Percentiles rank a stretch among this genome's conserved stretches.
phyloP scores from a whole-genome alignment of 73 alveolate species.

The Paramecium primaurelia region DNA sequence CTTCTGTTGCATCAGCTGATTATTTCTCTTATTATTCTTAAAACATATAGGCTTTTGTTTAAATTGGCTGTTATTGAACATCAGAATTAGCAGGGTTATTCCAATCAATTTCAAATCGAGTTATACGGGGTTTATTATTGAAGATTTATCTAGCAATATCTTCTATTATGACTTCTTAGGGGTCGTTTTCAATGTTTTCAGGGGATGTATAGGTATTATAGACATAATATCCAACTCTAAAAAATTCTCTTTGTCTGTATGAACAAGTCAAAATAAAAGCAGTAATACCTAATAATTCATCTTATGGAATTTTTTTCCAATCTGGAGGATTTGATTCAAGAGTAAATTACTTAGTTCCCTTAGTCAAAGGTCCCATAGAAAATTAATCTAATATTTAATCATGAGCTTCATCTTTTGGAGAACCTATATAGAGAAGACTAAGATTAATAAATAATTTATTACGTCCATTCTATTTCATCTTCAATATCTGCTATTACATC shows the following conservation, averaged over 20 bases:
- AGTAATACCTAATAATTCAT: slow-evolving; percentile 92
- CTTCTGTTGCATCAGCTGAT: neutral
- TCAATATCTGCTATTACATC: slow-evolving; percentile 78
- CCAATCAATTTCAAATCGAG: slow-evolving; percentile 95
- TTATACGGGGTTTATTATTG: slow-evolving; percentile 94
- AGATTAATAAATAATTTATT: neutral
- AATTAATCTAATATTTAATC: slow-evolving; percentile 93
- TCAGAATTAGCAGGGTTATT: neutral
- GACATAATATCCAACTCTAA: slow-evolving; percentile 97
- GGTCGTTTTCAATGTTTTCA: slow-evolving; percentile 92
- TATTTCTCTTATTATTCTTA: slow-evolving; percentile 7
- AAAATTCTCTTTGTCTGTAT: slow-evolving; percentile 91
- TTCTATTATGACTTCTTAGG: slow-evolving; percentile 74
- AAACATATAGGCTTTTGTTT: slow-evolving; percentile 16
- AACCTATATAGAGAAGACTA: slow-evolving; percentile 88
- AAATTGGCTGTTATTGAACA: neutral
- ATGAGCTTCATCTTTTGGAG: slow-evolving; percentile 84
- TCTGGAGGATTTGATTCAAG: slow-evolving; percentile 93
- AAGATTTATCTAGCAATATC: slow-evolving; percentile 86
- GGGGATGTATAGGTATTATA: slow-evolving; percentile 90
- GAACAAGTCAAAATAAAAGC: slow-evolving; percentile 92
- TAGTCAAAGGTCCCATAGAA: slow-evolving; percentile 82
- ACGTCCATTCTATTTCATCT: slow-evolving; percentile 90
- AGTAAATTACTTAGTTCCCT: slow-evolving; percentile 89
- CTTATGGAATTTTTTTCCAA: slow-evolving; percentile 76